Evolutionary conservation across 768 basidiomycete genomes (phyloP).

Genomic region (Boletus sensibilis): DNA sequence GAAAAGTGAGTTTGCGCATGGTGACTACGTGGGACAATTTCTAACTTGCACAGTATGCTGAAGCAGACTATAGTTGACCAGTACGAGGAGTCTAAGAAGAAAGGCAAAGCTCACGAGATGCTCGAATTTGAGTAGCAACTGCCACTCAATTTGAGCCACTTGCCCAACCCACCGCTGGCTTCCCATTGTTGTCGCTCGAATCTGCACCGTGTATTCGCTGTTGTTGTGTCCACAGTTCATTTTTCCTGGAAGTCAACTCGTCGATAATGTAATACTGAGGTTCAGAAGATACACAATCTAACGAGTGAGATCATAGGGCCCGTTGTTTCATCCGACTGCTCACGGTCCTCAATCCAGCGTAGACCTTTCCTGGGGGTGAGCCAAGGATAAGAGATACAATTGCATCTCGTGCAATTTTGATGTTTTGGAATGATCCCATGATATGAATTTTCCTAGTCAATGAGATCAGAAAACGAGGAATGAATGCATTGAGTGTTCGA

Average conservation of each 20-base stretch:
- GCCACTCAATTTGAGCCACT: background rate
- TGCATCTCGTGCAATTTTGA: slow-evolving; percentile 95
- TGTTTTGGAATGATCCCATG: slow-evolving; percentile 97
- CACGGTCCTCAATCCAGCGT: slow-evolving; percentile 87
- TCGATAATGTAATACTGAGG: slow-evolving; percentile 8
- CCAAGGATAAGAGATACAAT: slow-evolving; percentile 94
- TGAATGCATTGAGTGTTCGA: slow-evolving; percentile 14
- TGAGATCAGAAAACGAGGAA: slow-evolving; percentile 5
- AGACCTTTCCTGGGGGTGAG: slow-evolving; percentile 92
- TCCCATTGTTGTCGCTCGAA: background rate
- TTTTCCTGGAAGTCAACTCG: slow-evolving; percentile 5
- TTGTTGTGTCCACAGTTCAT: slow-evolving; percentile 1
- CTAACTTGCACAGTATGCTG: slow-evolving; percentile 42
- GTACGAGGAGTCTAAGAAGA: slow-evolving; percentile 41
- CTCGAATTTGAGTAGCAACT: slow-evolving; percentile 10
- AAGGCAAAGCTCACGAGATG: slow-evolving; percentile 21
- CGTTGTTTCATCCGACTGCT: slow-evolving; percentile 93
- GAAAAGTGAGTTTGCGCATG: slow-evolving; percentile 49
- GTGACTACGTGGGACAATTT: background rate
- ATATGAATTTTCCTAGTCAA: slow-evolving; percentile 89
- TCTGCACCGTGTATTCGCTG: background rate
- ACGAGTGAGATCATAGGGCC: slow-evolving; percentile 51
- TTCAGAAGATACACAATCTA: slow-evolving; percentile 10
- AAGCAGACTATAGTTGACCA: slow-evolving; percentile 49
- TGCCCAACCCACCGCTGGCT: background rate